phyloP scores from a whole-genome alignment of 1,139 yeast species.

The Geotrichum klebahnii region DNA sequence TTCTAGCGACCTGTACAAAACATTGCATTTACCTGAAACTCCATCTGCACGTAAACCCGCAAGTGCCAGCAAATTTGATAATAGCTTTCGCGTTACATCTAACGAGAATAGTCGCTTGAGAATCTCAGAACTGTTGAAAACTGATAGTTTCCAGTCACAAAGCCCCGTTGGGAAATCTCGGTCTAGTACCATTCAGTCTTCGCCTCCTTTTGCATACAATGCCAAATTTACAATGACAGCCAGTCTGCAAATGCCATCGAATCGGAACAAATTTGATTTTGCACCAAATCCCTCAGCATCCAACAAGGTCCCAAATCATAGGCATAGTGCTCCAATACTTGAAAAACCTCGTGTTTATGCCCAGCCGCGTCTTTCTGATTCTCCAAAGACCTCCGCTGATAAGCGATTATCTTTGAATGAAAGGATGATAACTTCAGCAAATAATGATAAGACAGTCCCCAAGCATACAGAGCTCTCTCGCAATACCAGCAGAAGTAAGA shows the following conservation, averaged over 20 bases:
- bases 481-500: not conserved
- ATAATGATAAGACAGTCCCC: not conserved
- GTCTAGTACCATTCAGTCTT: not conserved
- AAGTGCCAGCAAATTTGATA: not conserved
- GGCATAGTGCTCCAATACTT: slow-evolving; percentile 9
- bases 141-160: slow-evolving; percentile 17
- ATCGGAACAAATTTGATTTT: not conserved
- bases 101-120: slow-evolving; percentile 17
- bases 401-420: not conserved
- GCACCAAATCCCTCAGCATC: not conserved
- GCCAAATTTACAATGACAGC: slow-evolving; percentile 19
- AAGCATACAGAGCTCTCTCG: not conserved
- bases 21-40: not conserved
- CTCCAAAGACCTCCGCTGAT: not conserved
- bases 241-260: slow-evolving; percentile 12
- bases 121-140: slow-evolving; percentile 20
- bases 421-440: not conserved
- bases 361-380: slow-evolving; percentile 1
- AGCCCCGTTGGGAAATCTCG: slow-evolving; percentile 8
- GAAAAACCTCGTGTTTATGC: slow-evolving; percentile 14
- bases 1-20: not conserved
- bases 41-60: not conserved
- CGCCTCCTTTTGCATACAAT: slow-evolving; percentile 10
- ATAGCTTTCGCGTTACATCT: not conserved
- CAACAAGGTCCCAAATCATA: not conserved